Base-by-base conservation (phyloP, 2,329 filamentous ascomycete genomes). In the Colletotrichum echinochloae region DNA sequence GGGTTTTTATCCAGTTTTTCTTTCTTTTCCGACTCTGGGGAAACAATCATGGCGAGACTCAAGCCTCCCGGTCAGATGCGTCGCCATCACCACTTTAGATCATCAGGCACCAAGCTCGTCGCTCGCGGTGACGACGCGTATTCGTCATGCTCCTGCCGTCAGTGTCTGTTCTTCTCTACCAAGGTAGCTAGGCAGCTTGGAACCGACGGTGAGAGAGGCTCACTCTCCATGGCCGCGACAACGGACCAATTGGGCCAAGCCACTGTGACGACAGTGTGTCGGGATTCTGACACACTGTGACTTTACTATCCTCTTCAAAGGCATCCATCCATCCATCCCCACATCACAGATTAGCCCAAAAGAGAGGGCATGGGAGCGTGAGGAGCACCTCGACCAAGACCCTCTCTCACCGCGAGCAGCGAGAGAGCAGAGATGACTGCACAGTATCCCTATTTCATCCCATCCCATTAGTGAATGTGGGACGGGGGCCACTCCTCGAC, bases 171-270 rank as follows among this genome's bases (percentile, higher is more conserved):
- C 48, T 26, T 30, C 48, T 70, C 41, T 33, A 33, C 30, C 33
- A 30, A 71, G 68, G 68, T 52, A 71, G 64, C 33, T 37, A 71
- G 68, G 68, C 59, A 71, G 64, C 68, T 63, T 60, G 59, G 60
- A 71, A 63, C 52, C 37, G 65, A 71, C 59, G 59, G 64, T 63
- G 52, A 71, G 52, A 67, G 67, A 57, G 30, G 33, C 46, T 62
- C 57, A 54, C 64, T 44, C 5, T 56, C 64, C 57, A 59, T 35
- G n/a, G 39, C 51, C 51, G 48, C 44, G 46, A 14, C 41, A 51
- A 51, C 51, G 37, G 64, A 49, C 67, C 64, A 70, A 67, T 67
- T 30, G 49, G 62, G 68, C 23, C 51, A 46, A 62, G 64, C 51
- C 44, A 63, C 57, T 23, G 28, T 35, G 44, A 20, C n/a, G 11